A percentile compares a stretch with the other conserved stretches of the same genome.
Conservation (phyloP, 176 grass and related monocot species). For the Triticum aestivum region IWGSC_CS_RefSeq_v2.1 NC_057806.1:637059969-637060468, state of each 20-base stretch:
- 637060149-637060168: constrained; percentile 13
- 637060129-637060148: constrained; percentile 84
- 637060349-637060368: neutral
- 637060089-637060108: constrained; percentile 96
- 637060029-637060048: constrained; percentile 94
- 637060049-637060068: constrained; percentile 93
- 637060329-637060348: constrained; percentile 25
- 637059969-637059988: neutral
- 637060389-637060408: neutral
- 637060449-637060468: constrained; percentile 87
- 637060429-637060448: constrained; percentile 15
- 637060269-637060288: constrained; percentile 88
- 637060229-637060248: constrained; percentile 93
- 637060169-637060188: constrained; percentile 10
- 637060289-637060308: constrained; percentile 90
- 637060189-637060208: constrained; percentile 20
- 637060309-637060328: constrained; percentile 50
- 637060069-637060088: constrained; percentile 95
- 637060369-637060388: neutral
- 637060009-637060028: constrained; percentile 83
- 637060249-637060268: constrained; percentile 78
- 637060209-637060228: constrained; percentile 78
- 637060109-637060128: constrained; percentile 93
- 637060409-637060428: constrained; percentile 18
- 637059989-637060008: neutral